phyloP scores from a whole-genome alignment of 257 asterid species.

The Jaltomata sinuosa region DNA sequence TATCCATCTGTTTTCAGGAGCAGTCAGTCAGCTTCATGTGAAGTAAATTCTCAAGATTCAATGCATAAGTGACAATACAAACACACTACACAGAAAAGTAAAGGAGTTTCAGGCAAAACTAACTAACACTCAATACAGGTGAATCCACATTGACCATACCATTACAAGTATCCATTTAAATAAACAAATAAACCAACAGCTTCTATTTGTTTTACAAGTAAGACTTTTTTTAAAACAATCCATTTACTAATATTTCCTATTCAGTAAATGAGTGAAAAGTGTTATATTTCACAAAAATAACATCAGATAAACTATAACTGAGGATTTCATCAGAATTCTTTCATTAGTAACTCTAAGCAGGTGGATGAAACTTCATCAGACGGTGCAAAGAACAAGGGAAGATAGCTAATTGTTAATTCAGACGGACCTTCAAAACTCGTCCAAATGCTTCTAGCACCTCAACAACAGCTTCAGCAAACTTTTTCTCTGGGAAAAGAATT shows the following conservation, averaged over 20 bases:
- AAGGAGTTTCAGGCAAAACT: neutral
- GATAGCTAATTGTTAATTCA: slow-evolving; percentile 1
- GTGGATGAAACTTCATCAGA: neutral
- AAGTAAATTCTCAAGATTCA: neutral
- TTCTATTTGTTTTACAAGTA: neutral
- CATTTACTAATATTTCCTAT: neutral
- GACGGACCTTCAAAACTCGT: slow-evolving; percentile 62
- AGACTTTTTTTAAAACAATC: neutral
- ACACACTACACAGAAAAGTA: neutral
- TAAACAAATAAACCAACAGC: neutral
- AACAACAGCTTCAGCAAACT: slow-evolving; percentile 39
- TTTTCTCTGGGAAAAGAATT: slow-evolving; percentile 39
- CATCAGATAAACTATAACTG: neutral
- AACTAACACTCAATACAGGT: neutral
- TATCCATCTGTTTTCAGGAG: neutral
- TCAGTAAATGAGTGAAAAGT: neutral
- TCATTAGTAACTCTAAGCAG: neutral
- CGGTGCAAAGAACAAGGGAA: neutral
- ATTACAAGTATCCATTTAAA: neutral
- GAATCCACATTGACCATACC: neutral
- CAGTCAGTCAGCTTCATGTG: neutral
- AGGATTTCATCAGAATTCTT: neutral
- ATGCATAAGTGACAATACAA: neutral
- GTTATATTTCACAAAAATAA: neutral
- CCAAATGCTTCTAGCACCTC: slow-evolving; percentile 85